These are phyloP conservation scores for Euphrasia confusa DNA, from an alignment of 257 asterid species.

Conservation along the genomic window DNA sequence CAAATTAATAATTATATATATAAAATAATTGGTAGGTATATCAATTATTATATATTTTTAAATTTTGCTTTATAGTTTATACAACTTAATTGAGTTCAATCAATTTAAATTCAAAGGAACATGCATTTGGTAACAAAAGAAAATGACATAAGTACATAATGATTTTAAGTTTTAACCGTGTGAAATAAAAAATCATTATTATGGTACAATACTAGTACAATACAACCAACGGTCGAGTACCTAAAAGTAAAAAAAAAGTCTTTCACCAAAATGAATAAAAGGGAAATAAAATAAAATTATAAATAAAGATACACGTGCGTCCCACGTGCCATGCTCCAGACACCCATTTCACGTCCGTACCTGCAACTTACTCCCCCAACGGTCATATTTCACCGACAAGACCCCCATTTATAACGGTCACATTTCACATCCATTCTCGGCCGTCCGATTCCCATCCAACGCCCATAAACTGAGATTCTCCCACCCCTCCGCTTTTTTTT, in stretches of 20 bases:
- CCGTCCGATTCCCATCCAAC: conserved; percentile 58
- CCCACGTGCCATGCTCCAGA: conserved; percentile 36
- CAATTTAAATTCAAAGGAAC: too few relatives aligned
- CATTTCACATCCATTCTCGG: conserved; percentile 33
- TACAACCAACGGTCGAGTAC: conserved; percentile 40
- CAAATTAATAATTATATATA: too few relatives aligned
- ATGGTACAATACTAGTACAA: too few relatives aligned
- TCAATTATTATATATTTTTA: too few relatives aligned
- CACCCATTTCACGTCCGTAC: conserved; percentile 36
- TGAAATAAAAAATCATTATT: background rate
- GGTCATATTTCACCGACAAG: conserved; percentile 76
- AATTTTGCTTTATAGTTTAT: too few relatives aligned
- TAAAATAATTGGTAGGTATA: too few relatives aligned
- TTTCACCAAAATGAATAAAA: conserved; percentile 22
- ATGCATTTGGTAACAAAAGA: too few relatives aligned
- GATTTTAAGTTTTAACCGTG: conserved; percentile 26
- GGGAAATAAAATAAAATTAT: background rate
- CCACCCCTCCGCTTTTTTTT: conserved; percentile 26
- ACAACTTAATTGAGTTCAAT: too few relatives aligned
- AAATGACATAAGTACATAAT: conserved; percentile 12
- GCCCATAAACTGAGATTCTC: conserved; percentile 29
- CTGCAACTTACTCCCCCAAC: conserved; percentile 36
- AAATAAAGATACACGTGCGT: conserved; percentile 51
- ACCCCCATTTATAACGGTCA: conserved; percentile 55
- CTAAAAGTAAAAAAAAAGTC: conserved; percentile 12